phyloP scores from a whole-genome alignment of 306 rosid species.

The Citrullus amarus region DNA sequence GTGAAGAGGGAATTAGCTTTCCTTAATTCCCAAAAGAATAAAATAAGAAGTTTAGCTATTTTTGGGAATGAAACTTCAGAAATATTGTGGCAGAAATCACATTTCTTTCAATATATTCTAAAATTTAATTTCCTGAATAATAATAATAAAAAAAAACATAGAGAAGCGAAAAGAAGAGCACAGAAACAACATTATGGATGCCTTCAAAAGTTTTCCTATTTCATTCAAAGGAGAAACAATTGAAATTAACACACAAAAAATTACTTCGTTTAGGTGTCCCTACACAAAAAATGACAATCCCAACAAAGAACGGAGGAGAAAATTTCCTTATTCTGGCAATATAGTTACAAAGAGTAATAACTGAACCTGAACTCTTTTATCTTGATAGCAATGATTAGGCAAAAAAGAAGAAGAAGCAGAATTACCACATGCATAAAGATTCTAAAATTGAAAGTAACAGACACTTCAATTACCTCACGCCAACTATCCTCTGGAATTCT shows the following conservation, averaged over 20 bases:
- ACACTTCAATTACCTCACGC: conserved; percentile 56
- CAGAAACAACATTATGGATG: not conserved
- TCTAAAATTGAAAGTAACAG: not conserved
- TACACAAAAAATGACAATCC: not conserved
- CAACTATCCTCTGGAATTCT: conserved; percentile 92
- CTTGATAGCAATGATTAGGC: not conserved
- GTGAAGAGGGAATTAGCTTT: not conserved
- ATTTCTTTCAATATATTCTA: not conserved
- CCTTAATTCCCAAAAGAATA: not conserved
- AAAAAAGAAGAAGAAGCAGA: not conserved
- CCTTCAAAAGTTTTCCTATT: not conserved
- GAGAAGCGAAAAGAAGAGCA: not conserved
- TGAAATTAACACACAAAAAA: not conserved
- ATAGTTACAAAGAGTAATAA: not conserved
- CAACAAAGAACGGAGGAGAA: not conserved
- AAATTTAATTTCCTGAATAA: not conserved
- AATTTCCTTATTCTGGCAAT: not conserved
- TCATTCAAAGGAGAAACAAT: not conserved
- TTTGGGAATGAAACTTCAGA: not conserved
- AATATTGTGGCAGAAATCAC: not conserved
- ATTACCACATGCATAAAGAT: not conserved
- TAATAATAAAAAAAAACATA: not conserved
- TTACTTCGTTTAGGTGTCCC: not conserved
- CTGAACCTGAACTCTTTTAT: not conserved
- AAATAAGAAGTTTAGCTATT: not conserved